phyloP scores from a whole-genome alignment of 163 green algal species.

The Prototheca wickerhamii region DNA sequence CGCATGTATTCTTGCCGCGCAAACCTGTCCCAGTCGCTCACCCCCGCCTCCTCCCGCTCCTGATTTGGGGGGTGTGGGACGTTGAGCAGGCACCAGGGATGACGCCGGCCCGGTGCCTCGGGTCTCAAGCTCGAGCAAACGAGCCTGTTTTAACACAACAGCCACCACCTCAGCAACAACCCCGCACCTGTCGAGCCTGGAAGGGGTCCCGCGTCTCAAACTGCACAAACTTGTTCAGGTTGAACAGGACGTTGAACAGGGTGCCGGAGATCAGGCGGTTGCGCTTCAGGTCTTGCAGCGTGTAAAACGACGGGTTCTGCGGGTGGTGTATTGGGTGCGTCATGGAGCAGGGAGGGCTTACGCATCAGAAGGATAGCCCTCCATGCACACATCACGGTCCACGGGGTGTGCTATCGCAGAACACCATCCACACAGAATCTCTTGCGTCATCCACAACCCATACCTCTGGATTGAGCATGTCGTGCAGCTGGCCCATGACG shows the following conservation, averaged over 20 bases:
- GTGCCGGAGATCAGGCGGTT: conserved; percentile 58
- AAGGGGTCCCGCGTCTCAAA: conserved; percentile 95
- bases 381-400: not conserved
- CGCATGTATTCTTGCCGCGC: conserved; percentile 68
- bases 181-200: conserved; percentile 57
- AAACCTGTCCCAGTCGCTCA: conserved; percentile 79
- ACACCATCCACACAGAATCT: not conserved
- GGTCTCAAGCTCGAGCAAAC: not conserved
- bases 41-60: conserved; percentile 52
- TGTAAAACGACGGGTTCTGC: conserved; percentile 40
- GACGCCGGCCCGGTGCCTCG: not conserved
- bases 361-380: not conserved
- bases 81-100: not conserved
- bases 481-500: conserved; percentile 92
- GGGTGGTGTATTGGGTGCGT: conserved; percentile 25
- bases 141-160: no score
- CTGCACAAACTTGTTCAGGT: conserved; percentile 94
- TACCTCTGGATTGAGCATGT: conserved; percentile 85
- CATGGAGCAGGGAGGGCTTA: not conserved
- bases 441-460: conserved; percentile 9
- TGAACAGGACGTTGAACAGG: conserved; percentile 98
- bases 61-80: conserved; percentile 6
- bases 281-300: conserved; percentile 71
- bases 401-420: not conserved
- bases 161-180: not conserved